Conservation (phyloP, 441 rosid species). For the Brassica hybrid region DNA sequence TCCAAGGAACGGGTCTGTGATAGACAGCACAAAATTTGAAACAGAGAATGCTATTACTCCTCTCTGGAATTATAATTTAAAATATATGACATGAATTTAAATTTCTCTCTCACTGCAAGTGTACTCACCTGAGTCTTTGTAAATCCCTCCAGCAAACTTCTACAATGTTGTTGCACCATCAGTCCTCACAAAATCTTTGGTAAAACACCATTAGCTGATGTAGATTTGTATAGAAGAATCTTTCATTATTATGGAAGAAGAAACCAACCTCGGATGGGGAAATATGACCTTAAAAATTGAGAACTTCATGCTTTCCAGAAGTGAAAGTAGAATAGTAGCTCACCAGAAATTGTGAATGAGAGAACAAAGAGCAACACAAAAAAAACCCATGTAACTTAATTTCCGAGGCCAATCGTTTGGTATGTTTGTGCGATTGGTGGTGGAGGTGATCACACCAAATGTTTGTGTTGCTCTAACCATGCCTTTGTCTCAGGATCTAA, state of each 20-base stretch:
- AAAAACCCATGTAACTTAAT: too few species aligned
- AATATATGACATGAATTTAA: background rate
- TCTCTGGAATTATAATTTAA: background rate
- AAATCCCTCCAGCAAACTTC: background rate
- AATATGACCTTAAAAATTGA: conserved; percentile 40
- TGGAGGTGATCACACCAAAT: conserved; percentile 43
- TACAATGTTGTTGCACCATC: background rate
- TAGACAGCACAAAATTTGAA: background rate
- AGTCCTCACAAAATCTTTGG: background rate
- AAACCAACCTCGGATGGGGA: conserved; percentile 42
- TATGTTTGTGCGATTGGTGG: too few species aligned
- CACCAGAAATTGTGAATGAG: conserved; percentile 58
- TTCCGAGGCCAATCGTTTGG: too few species aligned
- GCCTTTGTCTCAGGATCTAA: conserved; percentile 84
- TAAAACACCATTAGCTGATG: background rate
- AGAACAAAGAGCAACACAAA: too few species aligned
- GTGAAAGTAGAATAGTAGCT: conserved; percentile 51
- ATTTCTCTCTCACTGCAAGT: background rate
- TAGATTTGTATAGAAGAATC: too few species aligned
- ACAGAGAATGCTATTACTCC: background rate
- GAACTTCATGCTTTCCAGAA: conserved; percentile 68
- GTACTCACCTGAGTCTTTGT: background rate
- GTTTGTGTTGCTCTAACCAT: conserved; percentile 72
- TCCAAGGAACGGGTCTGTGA: background rate
- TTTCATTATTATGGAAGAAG: background rate